Evolutionary conservation across 495 filamentous ascomycete genomes (phyloP), one percentile per base, ranked within the genome.

Genomic region (Friedmanniomyces endolithicus): DNA sequence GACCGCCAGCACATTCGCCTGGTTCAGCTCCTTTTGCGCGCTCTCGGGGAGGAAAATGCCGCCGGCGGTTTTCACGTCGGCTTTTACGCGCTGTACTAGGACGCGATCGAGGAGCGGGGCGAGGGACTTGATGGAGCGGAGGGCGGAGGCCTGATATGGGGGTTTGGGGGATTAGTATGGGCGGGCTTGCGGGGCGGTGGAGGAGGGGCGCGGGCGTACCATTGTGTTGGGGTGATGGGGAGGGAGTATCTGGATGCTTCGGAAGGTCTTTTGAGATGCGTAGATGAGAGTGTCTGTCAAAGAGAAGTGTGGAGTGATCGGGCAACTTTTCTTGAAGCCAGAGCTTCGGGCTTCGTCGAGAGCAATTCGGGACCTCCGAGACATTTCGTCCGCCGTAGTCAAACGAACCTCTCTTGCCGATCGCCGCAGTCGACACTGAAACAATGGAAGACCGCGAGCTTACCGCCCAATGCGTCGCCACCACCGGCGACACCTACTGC

Each of bases 41-140:
- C 82, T 87, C 77, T 99, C 94, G 56, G 92, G 92, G 59, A 99
- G 87, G 79, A 90, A 95, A 77, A 99, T 90, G 63, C 92, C 92
- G 63, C 81, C 80, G 60, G 92, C 88, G 29, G 92, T 99, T 78
- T 96, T 95, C 64, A 88, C 66, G 72, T 97, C 94, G 65, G 90
- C 85, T 75, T 97, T 97, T 76, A 96, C 76, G 71, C 92, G 87
- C 82, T 99, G 92, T 63, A 99, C 87, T 56, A 99, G 82, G 62
- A 99, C 87, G 68, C 92, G 92, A 83, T 99, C 92, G 71, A 99
- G 82, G 64, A 99, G 90, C 53, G 92, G 92, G 40, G 84, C 85
- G 66, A 99, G 88, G 69, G 83, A 84, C 75, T 88, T 94, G 82
- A 99, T 88, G 66, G 85, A 92, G 70, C 88, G 90, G 78, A 99